Conservation (phyloP, 768 basidiomycete species). For the Tricholoma matsutake region DNA sequence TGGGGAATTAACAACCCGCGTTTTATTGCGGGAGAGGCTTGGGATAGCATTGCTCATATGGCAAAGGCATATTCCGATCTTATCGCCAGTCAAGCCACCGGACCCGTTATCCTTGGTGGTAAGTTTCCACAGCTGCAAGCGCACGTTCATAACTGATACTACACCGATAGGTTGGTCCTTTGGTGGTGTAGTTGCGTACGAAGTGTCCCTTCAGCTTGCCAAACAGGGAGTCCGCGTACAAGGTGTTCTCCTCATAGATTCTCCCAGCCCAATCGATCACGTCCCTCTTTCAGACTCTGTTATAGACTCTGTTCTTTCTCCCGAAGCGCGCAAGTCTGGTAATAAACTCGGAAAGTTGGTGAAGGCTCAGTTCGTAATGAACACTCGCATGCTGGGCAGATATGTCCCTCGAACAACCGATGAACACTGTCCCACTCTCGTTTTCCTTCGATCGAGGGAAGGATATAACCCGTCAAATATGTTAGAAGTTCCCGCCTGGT, state of each 20-base stretch:
- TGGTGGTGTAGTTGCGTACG: slow-evolving; percentile 71
- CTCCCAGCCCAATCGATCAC: slow-evolving; percentile 54
- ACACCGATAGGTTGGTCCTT: slow-evolving; percentile 67
- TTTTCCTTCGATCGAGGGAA: slow-evolving; percentile 52
- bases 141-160: neutral
- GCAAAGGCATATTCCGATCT: slow-evolving; percentile 46
- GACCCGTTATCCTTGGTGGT: slow-evolving; percentile 59
- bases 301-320: slow-evolving; percentile 44
- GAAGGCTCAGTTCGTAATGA: slow-evolving; percentile 48
- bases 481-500: slow-evolving; percentile 46
- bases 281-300: slow-evolving; percentile 50
- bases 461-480: slow-evolving; percentile 35
- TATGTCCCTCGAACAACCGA: slow-evolving; percentile 37
- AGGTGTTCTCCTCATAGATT: slow-evolving; percentile 66
- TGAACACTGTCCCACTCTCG: slow-evolving; percentile 33
- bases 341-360: slow-evolving; percentile 35
- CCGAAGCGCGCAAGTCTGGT: slow-evolving; percentile 24
- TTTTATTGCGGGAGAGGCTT: slow-evolving; percentile 41
- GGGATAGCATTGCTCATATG: slow-evolving; percentile 52
- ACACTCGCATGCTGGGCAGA: slow-evolving; percentile 40
- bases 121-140: slow-evolving; percentile 10
- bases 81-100: slow-evolving; percentile 32
- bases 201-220: slow-evolving; percentile 53
- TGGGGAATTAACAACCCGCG: slow-evolving; percentile 62
- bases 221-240: slow-evolving; percentile 39